Percentiles rank a stretch among this genome's conserved stretches.
Conservation (phyloP, 495 filamentous ascomycete genomes). For the Podospora bellae-mahoneyi region DNA sequence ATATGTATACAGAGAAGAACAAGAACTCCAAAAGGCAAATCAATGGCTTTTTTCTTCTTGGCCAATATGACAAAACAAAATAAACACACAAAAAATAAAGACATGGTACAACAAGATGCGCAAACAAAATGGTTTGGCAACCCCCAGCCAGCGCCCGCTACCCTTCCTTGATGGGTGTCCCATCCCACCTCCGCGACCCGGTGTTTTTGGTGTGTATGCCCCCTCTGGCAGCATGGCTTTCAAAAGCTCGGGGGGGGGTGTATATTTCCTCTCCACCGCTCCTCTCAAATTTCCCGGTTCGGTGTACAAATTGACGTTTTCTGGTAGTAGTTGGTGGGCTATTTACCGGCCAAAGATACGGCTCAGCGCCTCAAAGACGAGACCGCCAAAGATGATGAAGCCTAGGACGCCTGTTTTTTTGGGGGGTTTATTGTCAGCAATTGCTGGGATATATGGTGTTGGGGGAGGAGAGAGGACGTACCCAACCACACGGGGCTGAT, state of each 20-base stretch:
- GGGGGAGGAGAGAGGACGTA: constrained; percentile 43
- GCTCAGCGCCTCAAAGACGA: constrained; percentile 74
- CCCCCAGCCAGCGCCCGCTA: not conserved
- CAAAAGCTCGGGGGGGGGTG: not conserved
- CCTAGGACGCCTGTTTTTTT: constrained; percentile 61
- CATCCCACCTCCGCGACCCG: not conserved
- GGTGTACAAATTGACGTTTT: too few relatives aligned
- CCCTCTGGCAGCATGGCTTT: too few relatives aligned
- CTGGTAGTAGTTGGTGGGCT: not conserved
- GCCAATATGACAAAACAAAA: not conserved
- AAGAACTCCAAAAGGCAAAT: not conserved
- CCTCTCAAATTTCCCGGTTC: too few relatives aligned
- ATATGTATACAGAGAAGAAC: not conserved
- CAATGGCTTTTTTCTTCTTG: not conserved
- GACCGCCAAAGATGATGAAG: constrained; percentile 81
- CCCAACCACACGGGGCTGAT: constrained; percentile 80
- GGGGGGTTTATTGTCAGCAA: not conserved
- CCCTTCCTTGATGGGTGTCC: not conserved
- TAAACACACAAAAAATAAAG: not conserved
- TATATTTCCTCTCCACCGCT: not conserved
- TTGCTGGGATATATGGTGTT: not conserved
- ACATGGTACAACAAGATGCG: not conserved
- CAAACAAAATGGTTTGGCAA: not conserved
- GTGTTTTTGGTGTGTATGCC: too few relatives aligned
- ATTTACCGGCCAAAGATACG: constrained; percentile 63